These are phyloP conservation scores for Coemansia sp. DNA, from an alignment of 192 early-diverging fungal genomes.

Conservation along the genomic window DNA sequence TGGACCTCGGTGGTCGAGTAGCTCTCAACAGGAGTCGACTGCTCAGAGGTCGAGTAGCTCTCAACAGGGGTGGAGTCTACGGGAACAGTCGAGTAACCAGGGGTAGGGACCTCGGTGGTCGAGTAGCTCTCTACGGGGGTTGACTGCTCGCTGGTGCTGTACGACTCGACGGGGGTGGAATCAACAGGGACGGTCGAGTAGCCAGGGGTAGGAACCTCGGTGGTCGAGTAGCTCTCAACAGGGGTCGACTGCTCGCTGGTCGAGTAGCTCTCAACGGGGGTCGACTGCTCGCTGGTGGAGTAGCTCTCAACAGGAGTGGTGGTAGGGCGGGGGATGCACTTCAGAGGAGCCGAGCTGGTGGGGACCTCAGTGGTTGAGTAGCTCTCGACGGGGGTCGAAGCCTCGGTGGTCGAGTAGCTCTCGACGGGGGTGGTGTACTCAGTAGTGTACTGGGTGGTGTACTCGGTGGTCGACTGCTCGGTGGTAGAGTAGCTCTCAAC, in stretches of 20 bases:
- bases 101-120: constrained; percentile 5
- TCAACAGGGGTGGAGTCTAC: too few species aligned
- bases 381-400: too few species aligned
- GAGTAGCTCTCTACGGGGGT: not conserved
- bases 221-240: too few species aligned
- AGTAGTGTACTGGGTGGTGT: not conserved
- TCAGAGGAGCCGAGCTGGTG: not conserved
- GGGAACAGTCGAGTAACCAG: too few species aligned
- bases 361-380: too few species aligned
- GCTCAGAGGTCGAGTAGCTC: constrained; percentile 8
- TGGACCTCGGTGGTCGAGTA: constrained; percentile 10
- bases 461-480: not conserved
- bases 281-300: not conserved
- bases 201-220: too few species aligned
- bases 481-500: too few species aligned
- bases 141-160: not conserved
- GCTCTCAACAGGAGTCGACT: constrained; percentile 11
- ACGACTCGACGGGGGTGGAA: not conserved
- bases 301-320: too few species aligned
- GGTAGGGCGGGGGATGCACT: not conserved
- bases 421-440: not conserved
- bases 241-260: too few species aligned
- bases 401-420: too few species aligned
- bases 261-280: too few species aligned
- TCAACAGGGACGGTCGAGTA: too few species aligned